Conservation (phyloP, 2,329 filamentous ascomycete genomes). For the Hymenoscyphus albidus region DNA sequence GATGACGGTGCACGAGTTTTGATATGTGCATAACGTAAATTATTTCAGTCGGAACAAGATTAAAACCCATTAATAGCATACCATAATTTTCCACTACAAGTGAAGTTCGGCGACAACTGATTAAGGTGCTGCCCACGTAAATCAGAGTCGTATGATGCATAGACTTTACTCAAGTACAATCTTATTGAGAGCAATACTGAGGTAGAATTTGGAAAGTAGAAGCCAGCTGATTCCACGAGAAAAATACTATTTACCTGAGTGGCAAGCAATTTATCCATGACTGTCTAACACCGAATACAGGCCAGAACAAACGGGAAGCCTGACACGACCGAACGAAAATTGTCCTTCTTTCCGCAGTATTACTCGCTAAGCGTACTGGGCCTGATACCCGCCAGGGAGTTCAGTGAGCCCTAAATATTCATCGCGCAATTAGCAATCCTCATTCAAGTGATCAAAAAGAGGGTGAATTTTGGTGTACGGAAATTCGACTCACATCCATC, state of each 20-base stretch:
- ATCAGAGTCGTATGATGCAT: too few relatives aligned
- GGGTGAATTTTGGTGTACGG: not conserved
- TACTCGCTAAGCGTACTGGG: conserved; percentile 11
- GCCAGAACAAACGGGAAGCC: not conserved
- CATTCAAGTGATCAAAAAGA: not conserved
- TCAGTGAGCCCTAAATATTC: conserved; percentile 9
- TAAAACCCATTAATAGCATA: too few relatives aligned
- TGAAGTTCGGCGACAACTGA: too few relatives aligned
- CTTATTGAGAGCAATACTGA: too few relatives aligned
- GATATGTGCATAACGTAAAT: not conserved
- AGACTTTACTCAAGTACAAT: too few relatives aligned
- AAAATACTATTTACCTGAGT: not conserved
- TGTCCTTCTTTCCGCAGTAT: not conserved
- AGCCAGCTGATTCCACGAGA: not conserved
- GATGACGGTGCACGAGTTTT: not conserved
- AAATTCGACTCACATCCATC: conserved; percentile 44
- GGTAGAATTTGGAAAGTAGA: too few relatives aligned
- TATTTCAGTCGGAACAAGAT: too few relatives aligned
- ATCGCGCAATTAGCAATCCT: conserved; percentile 1
- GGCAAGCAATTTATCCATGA: not conserved
- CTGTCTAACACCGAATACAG: not conserved
- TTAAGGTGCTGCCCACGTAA: too few relatives aligned
- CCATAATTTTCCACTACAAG: too few relatives aligned
- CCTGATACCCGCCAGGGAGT: conserved; percentile 22
- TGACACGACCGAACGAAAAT: not conserved